Percentiles rank a stretch among this genome's conserved stretches.
Conservation (phyloP, 148 eudicot species). For the Polygonum aviculare region DNA sequence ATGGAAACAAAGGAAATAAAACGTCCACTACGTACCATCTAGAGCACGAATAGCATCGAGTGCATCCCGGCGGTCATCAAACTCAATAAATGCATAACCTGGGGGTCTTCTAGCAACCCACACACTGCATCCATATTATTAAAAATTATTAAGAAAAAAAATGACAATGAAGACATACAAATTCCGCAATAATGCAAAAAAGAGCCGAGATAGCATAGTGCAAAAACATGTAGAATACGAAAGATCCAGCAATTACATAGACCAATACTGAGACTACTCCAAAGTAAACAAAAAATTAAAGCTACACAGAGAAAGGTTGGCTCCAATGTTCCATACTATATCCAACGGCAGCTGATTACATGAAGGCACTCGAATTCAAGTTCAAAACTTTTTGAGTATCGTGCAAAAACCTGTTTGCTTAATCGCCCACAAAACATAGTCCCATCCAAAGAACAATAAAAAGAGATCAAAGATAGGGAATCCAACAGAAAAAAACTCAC, state of each 20-base stretch:
- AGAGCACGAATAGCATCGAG: slow-evolving; percentile 60
- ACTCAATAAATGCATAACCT: slow-evolving; percentile 82
- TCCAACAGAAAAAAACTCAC: background rate
- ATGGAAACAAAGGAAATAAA: background rate
- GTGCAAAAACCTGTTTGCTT: too few species aligned
- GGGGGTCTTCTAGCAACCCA: slow-evolving; percentile 96
- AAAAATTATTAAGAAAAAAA: background rate
- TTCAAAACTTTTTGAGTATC: too few species aligned
- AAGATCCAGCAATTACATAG: background rate
- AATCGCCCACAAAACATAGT: too few species aligned
- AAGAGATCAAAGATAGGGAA: background rate
- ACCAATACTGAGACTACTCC: background rate
- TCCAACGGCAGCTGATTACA: background rate
- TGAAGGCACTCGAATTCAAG: too few species aligned
- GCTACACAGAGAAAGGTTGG: background rate
- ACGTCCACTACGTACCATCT: slow-evolving; percentile 38
- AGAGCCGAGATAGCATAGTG: background rate
- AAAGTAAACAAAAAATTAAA: background rate
- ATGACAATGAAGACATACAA: background rate
- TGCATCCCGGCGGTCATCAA: slow-evolving; percentile 84
- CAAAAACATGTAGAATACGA: background rate
- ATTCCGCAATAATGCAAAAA: background rate
- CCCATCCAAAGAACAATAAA: background rate
- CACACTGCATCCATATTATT: slow-evolving; percentile 44
- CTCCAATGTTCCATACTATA: background rate